Evolutionary conservation across 805 yeast species (phyloP), one percentile per base, ranked within the genome.

Genomic region (Wickerhamiella alocasiicola): DNA sequence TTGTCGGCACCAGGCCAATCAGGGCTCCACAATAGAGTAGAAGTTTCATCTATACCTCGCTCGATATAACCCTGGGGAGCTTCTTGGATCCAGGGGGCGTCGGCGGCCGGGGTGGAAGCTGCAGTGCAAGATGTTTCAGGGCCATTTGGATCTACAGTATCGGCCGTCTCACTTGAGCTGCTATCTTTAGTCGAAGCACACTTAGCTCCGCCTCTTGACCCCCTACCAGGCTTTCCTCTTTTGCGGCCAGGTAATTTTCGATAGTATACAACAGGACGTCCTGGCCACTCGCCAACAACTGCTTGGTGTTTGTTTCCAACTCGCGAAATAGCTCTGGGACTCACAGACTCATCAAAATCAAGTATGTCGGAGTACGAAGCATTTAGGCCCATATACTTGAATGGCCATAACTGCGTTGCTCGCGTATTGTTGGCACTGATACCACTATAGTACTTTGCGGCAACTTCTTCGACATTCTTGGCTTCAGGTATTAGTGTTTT

Each of bases 61-160:
- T 84, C 94, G 5, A 81, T 62, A 56, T 82, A 84, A 0, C 94
- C 94, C 38, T 67, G 65, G 0, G 94, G 94, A 45, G 78, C 63
- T 3, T 78, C 80, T 54, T 79, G 87, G 23, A 82, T 60, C 94
- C 94, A 83, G 0, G 68, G 69, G 36, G 41, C 31, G 2, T 35
- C 25, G 9, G 35, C 38, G 52, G 44, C 56, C n/a, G n/a, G n/a
- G n/a, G n/a, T n/a, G n/a, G n/a, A n/a, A n/a, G n/a, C n/a, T n/a
- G n/a, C n/a, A n/a, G n/a, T n/a, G n/a, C n/a, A n/a, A n/a, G n/a
- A n/a, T n/a, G n/a, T n/a, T n/a, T n/a, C n/a, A n/a, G n/a, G n/a
- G n/a, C n/a, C n/a, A n/a, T n/a, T n/a, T n/a, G n/a, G n/a, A n/a
- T n/a, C n/a, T n/a, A n/a, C n/a, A 28, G 36, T 49, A 24, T 42